Evolutionary conservation across 352 stramenopile species (phyloP), one percentile per base, ranked within the genome.

Genomic region (Aphanomyces stellatus): DNA sequence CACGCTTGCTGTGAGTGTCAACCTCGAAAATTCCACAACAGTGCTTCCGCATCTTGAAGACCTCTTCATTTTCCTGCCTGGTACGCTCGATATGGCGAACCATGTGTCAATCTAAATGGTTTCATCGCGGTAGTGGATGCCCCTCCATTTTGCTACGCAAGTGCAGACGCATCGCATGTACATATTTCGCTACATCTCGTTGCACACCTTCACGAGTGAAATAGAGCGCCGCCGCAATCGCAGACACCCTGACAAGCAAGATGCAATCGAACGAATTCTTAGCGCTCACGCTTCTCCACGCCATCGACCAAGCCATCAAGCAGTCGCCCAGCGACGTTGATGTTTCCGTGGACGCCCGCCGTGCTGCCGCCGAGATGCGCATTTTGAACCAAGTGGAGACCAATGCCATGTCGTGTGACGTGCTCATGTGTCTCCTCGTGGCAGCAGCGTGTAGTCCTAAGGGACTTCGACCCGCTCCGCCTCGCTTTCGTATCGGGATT

Each of bases 401-500:
- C 11, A 7, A 67, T 17, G 15, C n/a, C 4, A 28, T n/a, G 13
- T 17, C 30, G 13, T 67, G 60, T 22, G 60, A 67, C 43, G 60
- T 67, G 3, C 28, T 67, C 3, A 48, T 67, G 17, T 59, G 49
- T 41, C 35, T 67, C 30, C 37, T 67, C 22, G 60, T 30, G 3
- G 34, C 60, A 8, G 60, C 60, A 7, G 49, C 24, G 10, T 55
- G 15, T 4, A 67, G 60, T 31, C 60, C 60, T 11, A 67, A 67
- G n/a, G 34, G 60, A n/a, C 30, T 67, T 10, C 25, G 13, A n/a
- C 60, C 60, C 8, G 7, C 6, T 53, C 41, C 60, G 13, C 11
- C 41, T 4, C n/a, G 34, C 10, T 67, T 67, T 4, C 19, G 31
- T 4, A 10, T 0, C 7, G 5, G 37, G 8, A 17, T 13, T 24